Evolutionary conservation across 768 basidiomycete genomes (phyloP), one percentile per base, ranked within the genome.

Genomic region (Psilocybe cyanescens): DNA sequence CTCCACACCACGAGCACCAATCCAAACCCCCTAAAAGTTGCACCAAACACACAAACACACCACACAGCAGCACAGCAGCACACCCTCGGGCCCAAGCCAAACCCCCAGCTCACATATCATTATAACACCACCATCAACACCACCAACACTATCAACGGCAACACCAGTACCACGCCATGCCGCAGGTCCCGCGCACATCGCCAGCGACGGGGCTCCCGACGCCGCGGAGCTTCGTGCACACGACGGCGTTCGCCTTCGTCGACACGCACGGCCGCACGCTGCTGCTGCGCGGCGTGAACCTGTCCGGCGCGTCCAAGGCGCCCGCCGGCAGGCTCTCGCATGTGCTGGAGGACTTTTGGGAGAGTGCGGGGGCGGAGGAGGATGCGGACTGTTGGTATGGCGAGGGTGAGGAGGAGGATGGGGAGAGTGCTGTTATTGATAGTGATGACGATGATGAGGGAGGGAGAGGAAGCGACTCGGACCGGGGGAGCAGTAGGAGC

Each of bases 281-380:
- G 17, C 79, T 98, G 14, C 80, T 99, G 0, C 87, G 97, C 56
- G 97, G 97, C n/a, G 92, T 98, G 47, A 99, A 99, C 73, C 85
- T 99, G 49, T 90, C 93, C 11, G 94, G 94, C 7, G 88, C 94
- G 1, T 86, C 90, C 50, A 99, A 99, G 71, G 88, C 91, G 0
- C 96, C 97, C 0, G 71, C 86, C 0, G 85, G 81, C 50, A 82
- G 86, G 58, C 92, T 88, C 0, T 90, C 89, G 0, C 83, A 91
- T 61, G 67, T 85, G 30, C 79, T 88, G 1, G 85, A 92, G 1
- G 87, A 81, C 16, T 94, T 97, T 73, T 97, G 94, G 94, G 89
- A 91, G 52, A 76, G 77, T 14, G 94, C 89, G 3, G 89, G 46
- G 46, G 28, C 39, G 37, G 28, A n/a, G 7, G 31, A 14, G 31